Conservation (phyloP, 306 rosid genomes). For the Rosa chinensis region DNA sequence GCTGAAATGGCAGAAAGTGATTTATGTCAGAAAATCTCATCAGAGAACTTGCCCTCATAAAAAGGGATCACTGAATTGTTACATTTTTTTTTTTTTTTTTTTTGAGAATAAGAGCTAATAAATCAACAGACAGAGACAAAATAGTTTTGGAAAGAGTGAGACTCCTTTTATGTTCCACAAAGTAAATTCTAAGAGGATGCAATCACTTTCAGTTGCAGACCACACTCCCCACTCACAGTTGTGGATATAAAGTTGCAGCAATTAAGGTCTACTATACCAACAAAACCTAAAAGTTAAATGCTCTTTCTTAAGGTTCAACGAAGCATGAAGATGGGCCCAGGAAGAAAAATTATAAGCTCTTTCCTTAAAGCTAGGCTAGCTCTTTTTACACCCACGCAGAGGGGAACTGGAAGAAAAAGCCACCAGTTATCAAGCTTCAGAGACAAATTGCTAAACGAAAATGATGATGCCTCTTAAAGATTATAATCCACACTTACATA, state of each 20-base stretch:
- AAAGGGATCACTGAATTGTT: background rate
- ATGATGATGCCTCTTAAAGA: background rate
- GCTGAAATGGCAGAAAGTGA: slow-evolving; percentile 53
- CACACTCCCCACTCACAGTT: background rate
- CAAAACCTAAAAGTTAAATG: background rate
- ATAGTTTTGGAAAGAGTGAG: background rate
- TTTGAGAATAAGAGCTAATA: too few relatives aligned
- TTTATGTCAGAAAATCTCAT: slow-evolving; percentile 16
- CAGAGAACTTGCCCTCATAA: slow-evolving; percentile 2
- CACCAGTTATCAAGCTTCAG: background rate
- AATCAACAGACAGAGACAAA: background rate
- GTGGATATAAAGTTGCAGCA: background rate
- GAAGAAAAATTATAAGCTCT: background rate
- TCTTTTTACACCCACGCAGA: background rate
- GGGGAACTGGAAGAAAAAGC: background rate
- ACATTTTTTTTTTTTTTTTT: too few relatives aligned
- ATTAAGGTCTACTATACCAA: slow-evolving; percentile 1
- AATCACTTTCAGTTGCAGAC: slow-evolving; percentile 1
- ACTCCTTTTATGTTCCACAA: background rate
- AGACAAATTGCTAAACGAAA: background rate
- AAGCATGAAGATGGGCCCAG: background rate
- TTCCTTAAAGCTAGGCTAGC: background rate
- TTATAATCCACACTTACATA: slow-evolving; percentile 12
- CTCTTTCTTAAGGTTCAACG: background rate
- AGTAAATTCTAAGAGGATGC: background rate